A percentile compares a stretch with the other conserved stretches of the same genome.
phyloP scores from a whole-genome alignment of 495 filamentous ascomycete genomes.

The Xylaria venustula region DNA sequence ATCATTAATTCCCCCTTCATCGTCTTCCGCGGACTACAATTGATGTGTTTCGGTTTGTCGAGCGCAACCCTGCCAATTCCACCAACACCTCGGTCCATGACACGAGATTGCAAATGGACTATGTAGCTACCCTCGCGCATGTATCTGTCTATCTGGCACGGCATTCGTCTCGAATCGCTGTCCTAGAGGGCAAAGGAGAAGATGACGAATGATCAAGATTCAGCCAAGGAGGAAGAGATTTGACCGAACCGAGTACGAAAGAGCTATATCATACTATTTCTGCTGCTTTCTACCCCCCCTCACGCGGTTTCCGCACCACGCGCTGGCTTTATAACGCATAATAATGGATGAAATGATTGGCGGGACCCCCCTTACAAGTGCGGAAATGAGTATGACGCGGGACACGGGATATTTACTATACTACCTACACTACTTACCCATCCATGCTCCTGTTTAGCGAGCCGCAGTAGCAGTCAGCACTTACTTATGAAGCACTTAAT shows the following conservation, averaged over 20 bases:
- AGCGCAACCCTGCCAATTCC: background rate
- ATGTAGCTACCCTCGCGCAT: no score
- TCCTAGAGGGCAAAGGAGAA: no score
- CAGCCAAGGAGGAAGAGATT: no score
- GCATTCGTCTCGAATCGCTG: no score
- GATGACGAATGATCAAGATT: no score
- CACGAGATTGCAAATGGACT: no score
- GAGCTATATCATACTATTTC: background rate
- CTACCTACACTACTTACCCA: background rate
- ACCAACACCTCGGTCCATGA: no score
- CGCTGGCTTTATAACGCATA: background rate
- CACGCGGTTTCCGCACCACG: background rate
- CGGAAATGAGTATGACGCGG: constrained; percentile 3
- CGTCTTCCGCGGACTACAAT: background rate
- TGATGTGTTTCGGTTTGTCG: background rate
- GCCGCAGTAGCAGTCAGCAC: background rate
- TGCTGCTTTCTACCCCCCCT: background rate
- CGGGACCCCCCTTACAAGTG: background rate
- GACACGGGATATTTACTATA: background rate
- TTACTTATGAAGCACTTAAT: no score
- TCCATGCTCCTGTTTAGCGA: background rate
- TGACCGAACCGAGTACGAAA: no score
- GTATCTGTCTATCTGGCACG: no score
- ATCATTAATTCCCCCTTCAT: background rate
- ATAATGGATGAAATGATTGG: background rate